Conservation (phyloP, 2,329 filamentous ascomycete species). For the Scedosporium boydii region DNA sequence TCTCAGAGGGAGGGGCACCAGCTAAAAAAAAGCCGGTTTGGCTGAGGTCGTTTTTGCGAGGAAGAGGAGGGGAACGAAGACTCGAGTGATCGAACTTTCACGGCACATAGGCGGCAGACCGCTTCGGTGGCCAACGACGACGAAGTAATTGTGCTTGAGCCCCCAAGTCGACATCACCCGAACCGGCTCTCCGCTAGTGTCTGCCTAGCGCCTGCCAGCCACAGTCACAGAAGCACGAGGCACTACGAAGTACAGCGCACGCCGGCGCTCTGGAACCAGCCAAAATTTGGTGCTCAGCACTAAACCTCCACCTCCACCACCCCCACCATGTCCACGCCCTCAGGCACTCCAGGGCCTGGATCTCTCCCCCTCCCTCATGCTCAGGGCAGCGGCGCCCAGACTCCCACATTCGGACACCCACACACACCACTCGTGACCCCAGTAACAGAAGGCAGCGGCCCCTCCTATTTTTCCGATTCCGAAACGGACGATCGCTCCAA, state of each 20-base stretch:
- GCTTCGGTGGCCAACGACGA: neutral
- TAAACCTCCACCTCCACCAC: too few relatives aligned
- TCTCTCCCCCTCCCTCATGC: neutral
- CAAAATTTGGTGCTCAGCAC: too few relatives aligned
- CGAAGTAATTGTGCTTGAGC: neutral
- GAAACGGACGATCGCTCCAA: conserved; percentile 28
- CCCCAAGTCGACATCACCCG: too few relatives aligned
- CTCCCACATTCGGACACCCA: neutral
- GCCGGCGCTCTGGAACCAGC: too few relatives aligned
- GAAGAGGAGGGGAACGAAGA: neutral
- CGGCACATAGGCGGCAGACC: too few relatives aligned
- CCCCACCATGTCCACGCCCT: neutral
- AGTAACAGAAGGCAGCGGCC: conserved; percentile 13
- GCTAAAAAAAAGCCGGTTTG: neutral
- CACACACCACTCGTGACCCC: neutral
- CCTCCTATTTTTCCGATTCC: conserved; percentile 33
- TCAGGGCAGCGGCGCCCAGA: neutral
- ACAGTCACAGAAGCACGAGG: too few relatives aligned
- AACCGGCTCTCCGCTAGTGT: too few relatives aligned
- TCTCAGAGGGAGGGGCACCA: neutral
- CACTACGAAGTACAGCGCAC: too few relatives aligned
- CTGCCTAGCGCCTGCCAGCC: too few relatives aligned
- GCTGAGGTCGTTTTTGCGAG: neutral
- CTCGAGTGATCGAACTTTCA: too few relatives aligned
- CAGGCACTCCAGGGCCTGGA: neutral